Percentiles rank a stretch among this genome's conserved stretches.
These are phyloP conservation scores for Alternaria sp. DNA, from an alignment of 2,329 filamentous ascomycete genomes.

Conservation along the genomic window DNA sequence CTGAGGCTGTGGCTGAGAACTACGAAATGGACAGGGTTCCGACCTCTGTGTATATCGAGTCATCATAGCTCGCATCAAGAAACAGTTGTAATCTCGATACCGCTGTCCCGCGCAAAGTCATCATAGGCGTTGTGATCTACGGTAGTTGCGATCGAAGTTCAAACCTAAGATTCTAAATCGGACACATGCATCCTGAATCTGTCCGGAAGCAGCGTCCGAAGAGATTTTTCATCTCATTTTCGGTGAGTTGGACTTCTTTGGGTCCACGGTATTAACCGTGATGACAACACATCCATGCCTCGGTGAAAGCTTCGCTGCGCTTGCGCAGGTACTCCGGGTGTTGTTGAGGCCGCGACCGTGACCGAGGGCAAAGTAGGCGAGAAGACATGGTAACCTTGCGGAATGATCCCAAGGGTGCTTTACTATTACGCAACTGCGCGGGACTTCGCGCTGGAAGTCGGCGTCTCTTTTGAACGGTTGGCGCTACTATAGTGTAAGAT, in stretches of 20 bases:
- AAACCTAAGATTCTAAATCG: neutral
- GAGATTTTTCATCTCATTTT: slow-evolving; percentile 4
- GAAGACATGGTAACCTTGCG: slow-evolving; percentile 1
- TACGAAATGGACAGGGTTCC: slow-evolving; percentile 5
- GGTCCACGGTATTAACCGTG: neutral
- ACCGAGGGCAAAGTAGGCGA: neutral
- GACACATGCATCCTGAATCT: neutral
- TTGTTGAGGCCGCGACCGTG: neutral
- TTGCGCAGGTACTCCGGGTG: slow-evolving; percentile 7
- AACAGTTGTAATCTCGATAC: neutral
- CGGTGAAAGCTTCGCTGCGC: slow-evolving; percentile 2
- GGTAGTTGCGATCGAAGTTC: slow-evolving; percentile 2
- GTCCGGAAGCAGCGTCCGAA: slow-evolving; percentile 7
- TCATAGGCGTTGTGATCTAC: neutral
- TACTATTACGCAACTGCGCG: slow-evolving; percentile 1
- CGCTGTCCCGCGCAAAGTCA: neutral
- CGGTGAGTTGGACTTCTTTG: neutral
- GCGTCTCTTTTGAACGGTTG: slow-evolving; percentile 1
- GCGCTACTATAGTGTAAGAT: slow-evolving; percentile 9
- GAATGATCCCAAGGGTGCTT: neutral
- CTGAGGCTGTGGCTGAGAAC: neutral
- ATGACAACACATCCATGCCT: slow-evolving; percentile 5
- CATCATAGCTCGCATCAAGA: neutral
- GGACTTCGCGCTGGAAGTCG: slow-evolving; percentile 3
- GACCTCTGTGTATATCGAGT: neutral